phyloP scores from a whole-genome alignment of 2,329 filamentous ascomycete species.

The Ophiostoma sp. region DNA sequence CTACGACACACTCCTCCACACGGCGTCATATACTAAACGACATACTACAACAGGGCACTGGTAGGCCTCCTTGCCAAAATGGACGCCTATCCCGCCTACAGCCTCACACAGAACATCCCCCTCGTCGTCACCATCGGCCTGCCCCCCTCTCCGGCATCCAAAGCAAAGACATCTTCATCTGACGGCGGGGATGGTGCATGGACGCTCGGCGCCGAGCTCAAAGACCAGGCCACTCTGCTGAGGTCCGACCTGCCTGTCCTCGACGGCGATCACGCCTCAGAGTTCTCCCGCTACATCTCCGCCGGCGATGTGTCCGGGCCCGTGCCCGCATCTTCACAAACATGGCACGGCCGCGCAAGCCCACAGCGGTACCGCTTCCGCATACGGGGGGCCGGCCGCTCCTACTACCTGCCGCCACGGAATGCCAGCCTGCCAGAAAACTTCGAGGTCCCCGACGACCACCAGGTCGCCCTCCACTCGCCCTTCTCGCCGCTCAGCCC shows the following conservation, averaged over 20 bases:
- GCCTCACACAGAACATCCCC: conserved; percentile 81
- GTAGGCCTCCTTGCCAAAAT: conserved; percentile 41
- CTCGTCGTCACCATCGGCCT: conserved; percentile 79
- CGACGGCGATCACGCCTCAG: conserved; percentile 58
- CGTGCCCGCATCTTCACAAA: conserved; percentile 29
- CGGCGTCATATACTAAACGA: not conserved
- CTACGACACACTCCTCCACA: not conserved
- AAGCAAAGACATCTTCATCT: not conserved
- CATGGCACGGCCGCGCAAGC: conserved; percentile 60
- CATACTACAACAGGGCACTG: not conserved
- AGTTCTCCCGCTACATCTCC: conserved; percentile 61
- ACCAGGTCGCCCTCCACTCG: conserved; percentile 67
- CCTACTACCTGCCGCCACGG: conserved; percentile 53
- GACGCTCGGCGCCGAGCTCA: conserved; percentile 46
- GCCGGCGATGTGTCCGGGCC: conserved; percentile 58
- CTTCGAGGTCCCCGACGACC: conserved; percentile 41
- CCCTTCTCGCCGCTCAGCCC: conserved; percentile 87
- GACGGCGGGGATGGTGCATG: conserved; percentile 33
- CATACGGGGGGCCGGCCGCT: conserved; percentile 65
- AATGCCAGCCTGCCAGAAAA: conserved; percentile 50
- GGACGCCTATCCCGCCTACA: conserved; percentile 75
- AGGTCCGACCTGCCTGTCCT: conserved; percentile 66
- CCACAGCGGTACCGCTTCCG: conserved; percentile 56
- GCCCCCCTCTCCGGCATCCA: conserved; percentile 31
- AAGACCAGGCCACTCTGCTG: conserved; percentile 56